Percentiles rank a stretch among this genome's conserved stretches.
These are phyloP conservation scores for Tilletia walkeri DNA, from an alignment of 1,284 basidiomycete genomes.

Conservation along the genomic window DNA sequence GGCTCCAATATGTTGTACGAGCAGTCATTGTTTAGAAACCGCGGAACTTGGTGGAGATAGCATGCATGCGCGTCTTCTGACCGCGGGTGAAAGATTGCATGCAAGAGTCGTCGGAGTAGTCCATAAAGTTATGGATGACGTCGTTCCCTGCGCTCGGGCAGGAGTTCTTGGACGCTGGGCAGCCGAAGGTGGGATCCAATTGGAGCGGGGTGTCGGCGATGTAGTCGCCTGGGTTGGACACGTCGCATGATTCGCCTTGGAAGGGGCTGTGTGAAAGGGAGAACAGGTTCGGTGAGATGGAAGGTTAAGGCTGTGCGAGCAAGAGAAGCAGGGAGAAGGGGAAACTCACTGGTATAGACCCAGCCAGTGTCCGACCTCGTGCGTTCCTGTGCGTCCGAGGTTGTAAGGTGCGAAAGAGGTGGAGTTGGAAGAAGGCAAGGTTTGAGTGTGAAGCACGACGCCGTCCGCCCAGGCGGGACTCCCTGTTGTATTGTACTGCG, in stretches of 20 bases:
- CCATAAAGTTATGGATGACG: slow-evolving; percentile 39
- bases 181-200: slow-evolving; percentile 29
- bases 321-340: too few species aligned
- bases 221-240: slow-evolving; percentile 57
- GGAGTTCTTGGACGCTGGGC: slow-evolving; percentile 31
- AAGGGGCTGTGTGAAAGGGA: slow-evolving; percentile 57
- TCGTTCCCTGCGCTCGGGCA: slow-evolving; percentile 29
- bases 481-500: too few species aligned
- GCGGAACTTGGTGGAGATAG: background rate
- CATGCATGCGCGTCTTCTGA: slow-evolving; percentile 32
- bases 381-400: slow-evolving; percentile 62
- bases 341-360: slow-evolving; percentile 60
- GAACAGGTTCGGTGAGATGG: too few species aligned
- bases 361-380: slow-evolving; percentile 60
- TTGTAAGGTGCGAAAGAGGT: slow-evolving; percentile 59
- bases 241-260: slow-evolving; percentile 62
- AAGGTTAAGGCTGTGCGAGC: too few species aligned
- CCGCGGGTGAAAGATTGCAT: slow-evolving; percentile 34
- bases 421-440: slow-evolving; percentile 60
- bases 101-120: slow-evolving; percentile 33
- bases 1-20: too few species aligned
- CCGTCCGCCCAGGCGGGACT: slow-evolving; percentile 54
- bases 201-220: slow-evolving; percentile 62
- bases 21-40: background rate
- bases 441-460: slow-evolving; percentile 60